Evolutionary conservation across 768 basidiomycete genomes (phyloP).

Genomic region (Tremella yokohamensis): DNA sequence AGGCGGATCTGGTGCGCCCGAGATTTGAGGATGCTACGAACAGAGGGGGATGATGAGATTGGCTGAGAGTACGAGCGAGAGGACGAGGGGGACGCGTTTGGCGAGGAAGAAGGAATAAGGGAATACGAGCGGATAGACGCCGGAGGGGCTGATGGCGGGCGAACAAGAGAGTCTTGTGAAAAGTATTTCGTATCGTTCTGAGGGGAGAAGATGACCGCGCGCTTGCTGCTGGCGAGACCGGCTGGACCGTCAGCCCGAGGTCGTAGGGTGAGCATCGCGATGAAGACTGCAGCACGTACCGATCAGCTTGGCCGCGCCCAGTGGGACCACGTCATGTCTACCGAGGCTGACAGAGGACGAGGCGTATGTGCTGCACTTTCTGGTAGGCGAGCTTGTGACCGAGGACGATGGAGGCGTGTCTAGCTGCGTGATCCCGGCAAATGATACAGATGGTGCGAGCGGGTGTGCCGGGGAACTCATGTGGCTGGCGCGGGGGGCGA

Average conservation of each 20-base stretch:
- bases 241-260: neutral
- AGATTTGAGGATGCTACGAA: constrained; percentile 32
- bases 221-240: neutral
- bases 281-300: neutral
- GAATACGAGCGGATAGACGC: constrained; percentile 29
- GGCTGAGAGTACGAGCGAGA: constrained; percentile 13
- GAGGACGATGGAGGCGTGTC: too few relatives aligned
- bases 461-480: too few relatives aligned
- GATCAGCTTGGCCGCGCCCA: constrained; percentile 5
- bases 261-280: too few relatives aligned
- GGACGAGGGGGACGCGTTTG: constrained; percentile 14
- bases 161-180: constrained; percentile 30
- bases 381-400: too few relatives aligned
- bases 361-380: too few relatives aligned
- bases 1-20: constrained; percentile 32
- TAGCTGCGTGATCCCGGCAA: too few relatives aligned
- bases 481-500: too few relatives aligned
- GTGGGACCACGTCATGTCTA: neutral
- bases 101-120: constrained; percentile 11
- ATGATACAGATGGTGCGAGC: too few relatives aligned
- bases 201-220: constrained; percentile 35
- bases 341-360: too few relatives aligned
- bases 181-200: constrained; percentile 30
- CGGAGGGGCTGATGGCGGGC: constrained; percentile 19
- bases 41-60: constrained; percentile 12